Evolutionary conservation across 2,329 filamentous ascomycete species (phyloP).

Genomic region (Cladophialophora yegresii): DNA sequence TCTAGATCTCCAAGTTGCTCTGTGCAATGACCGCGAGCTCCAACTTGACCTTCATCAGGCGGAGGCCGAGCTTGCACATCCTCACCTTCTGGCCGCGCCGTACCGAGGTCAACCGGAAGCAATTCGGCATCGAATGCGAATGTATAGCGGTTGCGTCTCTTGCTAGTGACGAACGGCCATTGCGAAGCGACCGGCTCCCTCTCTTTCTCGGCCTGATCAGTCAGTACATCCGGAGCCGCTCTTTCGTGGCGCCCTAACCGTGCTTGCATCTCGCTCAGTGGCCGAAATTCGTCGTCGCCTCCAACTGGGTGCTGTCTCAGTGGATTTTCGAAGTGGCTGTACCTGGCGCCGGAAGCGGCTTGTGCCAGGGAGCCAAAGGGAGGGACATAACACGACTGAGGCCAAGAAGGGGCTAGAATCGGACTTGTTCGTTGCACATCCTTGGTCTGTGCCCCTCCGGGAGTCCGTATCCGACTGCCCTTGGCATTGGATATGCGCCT

Average conservation of each 20-base stretch:
- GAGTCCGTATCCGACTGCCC: background rate
- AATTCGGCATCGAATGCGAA: background rate
- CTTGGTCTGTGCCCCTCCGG: background rate
- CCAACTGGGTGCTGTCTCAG: slow-evolving; percentile 3
- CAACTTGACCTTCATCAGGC: background rate
- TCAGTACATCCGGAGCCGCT: background rate
- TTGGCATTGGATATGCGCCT: background rate
- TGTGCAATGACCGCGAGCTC: background rate
- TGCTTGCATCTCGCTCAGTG: background rate
- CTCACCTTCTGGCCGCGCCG: background rate
- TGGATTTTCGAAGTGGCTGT: slow-evolving; percentile 11
- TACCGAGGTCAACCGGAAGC: background rate
- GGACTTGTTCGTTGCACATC: background rate
- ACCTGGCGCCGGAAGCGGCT: background rate
- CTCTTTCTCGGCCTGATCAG: background rate
- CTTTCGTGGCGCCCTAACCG: background rate
- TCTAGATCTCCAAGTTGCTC: background rate
- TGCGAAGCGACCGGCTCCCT: background rate
- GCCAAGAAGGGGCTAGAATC: background rate
- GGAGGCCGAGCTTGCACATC: background rate
- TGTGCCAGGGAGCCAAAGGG: background rate
- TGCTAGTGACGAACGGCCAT: background rate
- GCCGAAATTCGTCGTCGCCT: background rate
- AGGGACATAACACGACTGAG: background rate
- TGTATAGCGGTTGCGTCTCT: background rate